A percentile compares a stretch with the other conserved stretches of the same genome.
Evolutionary conservation across 805 yeast species (phyloP).

Genomic region (Candida sanyiensis): DNA sequence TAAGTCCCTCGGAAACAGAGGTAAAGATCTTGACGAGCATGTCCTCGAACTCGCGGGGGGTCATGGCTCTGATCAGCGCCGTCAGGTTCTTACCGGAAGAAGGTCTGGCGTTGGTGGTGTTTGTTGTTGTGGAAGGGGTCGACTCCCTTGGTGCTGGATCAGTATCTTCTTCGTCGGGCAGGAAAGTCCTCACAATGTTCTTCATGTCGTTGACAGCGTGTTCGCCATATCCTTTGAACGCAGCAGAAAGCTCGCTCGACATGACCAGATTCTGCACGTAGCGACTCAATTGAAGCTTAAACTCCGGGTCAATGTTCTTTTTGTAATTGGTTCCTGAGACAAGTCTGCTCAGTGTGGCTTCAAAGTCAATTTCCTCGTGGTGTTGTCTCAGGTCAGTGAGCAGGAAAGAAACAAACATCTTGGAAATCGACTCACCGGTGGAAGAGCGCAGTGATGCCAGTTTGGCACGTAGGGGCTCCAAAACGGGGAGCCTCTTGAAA

Average conservation of each 20-base stretch:
- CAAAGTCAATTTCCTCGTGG: conserved; percentile 41
- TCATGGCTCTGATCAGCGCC: conserved; percentile 51
- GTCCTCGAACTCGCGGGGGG: conserved; percentile 68
- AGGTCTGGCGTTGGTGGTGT: conserved; percentile 8
- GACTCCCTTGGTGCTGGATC: conserved; percentile 29
- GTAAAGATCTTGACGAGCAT: conserved; percentile 61
- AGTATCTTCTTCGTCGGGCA: conserved; percentile 38
- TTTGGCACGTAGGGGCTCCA: conserved; percentile 40
- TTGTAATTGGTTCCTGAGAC: conserved; percentile 28
- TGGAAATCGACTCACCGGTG: conserved; percentile 64
- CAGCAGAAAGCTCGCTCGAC: conserved; percentile 54
- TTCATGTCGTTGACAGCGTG: conserved; percentile 66
- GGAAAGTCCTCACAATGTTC: conserved; percentile 54
- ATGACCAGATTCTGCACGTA: conserved; percentile 52
- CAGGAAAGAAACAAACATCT: conserved; percentile 49
- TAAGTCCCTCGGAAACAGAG: conserved; percentile 61
- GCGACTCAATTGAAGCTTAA: conserved; percentile 39
- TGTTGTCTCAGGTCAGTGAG: conserved; percentile 58
- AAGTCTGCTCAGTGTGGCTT: conserved; percentile 46
- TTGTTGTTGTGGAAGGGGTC: conserved; percentile 11
- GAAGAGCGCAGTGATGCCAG: conserved; percentile 51
- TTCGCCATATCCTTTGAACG: conserved; percentile 63
- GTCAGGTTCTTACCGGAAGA: conserved; percentile 30
- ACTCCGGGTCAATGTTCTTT: conserved; percentile 32
- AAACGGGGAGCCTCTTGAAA: conserved; percentile 27